Evolutionary conservation across 495 filamentous ascomycete species (phyloP).

Genomic region (Tuber brumale): DNA sequence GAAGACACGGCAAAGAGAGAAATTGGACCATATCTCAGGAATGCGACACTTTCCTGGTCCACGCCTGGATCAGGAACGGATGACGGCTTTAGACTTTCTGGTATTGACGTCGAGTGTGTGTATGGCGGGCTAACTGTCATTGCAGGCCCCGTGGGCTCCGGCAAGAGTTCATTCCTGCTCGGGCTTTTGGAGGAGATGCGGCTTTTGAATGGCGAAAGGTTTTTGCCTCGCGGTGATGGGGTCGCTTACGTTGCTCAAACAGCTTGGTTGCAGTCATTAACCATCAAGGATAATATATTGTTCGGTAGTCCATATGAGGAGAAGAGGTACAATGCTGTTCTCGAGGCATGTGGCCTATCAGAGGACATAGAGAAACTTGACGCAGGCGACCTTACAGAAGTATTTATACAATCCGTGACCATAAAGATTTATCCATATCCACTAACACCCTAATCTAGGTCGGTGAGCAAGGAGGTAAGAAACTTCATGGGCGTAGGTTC

Average conservation of each 20-base stretch:
- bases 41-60: conserved; percentile 36
- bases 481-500: conserved; percentile 46
- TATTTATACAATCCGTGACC: conserved; percentile 60
- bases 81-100: conserved; percentile 47
- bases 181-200: conserved; percentile 59
- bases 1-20: conserved; percentile 1
- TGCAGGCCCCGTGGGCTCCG: conserved; percentile 53
- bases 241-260: conserved; percentile 52
- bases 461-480: conserved; percentile 44
- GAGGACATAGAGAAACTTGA: conserved; percentile 58
- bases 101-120: conserved; percentile 49
- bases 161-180: conserved; percentile 59
- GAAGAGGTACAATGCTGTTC: conserved; percentile 50
- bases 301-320: conserved; percentile 50
- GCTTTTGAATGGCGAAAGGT: conserved; percentile 47
- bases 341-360: conserved; percentile 59
- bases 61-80: conserved; percentile 35
- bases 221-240: conserved; percentile 52
- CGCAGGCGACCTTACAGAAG: conserved; percentile 59
- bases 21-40: conserved; percentile 21
- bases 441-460: conserved; percentile 56
- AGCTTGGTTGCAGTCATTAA: conserved; percentile 54
- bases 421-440: conserved; percentile 60
- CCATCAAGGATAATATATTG: conserved; percentile 54
- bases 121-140: conserved; percentile 51